Evolutionary conservation across 225 moss, liverwort and hornwort species (phyloP).

Genomic region (Pseudisothecium myosuroides): DNA sequence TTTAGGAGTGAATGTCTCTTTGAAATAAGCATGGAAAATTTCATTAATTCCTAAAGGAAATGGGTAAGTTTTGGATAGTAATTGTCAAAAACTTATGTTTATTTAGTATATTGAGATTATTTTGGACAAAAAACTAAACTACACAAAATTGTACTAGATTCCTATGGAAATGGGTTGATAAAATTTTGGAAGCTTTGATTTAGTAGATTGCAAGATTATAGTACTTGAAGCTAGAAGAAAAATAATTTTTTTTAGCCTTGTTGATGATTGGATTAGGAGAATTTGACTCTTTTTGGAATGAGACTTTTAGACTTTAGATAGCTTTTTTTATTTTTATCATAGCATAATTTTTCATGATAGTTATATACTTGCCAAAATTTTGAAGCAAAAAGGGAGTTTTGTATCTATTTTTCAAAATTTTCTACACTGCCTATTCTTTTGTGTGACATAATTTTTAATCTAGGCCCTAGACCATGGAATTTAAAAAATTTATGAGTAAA

Average conservation of each 20-base stretch:
- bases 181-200: background rate
- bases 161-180: fast-evolving
- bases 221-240: background rate
- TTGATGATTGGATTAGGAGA: too few relatives aligned
- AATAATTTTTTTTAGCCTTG: too few relatives aligned
- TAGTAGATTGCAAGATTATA: background rate
- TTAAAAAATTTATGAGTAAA: background rate
- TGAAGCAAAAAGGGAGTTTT: too few relatives aligned
- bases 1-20: fast-evolving
- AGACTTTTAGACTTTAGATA: background rate
- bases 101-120: background rate
- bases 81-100: background rate
- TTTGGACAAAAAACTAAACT: background rate
- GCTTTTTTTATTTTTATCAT: too few relatives aligned
- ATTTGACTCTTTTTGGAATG: too few relatives aligned
- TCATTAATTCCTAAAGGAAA: background rate
- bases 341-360: too few relatives aligned
- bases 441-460: background rate
- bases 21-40: background rate
- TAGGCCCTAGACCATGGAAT: fast-evolving
- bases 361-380: too few relatives aligned
- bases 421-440: background rate
- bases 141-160: background rate
- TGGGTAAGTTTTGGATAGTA: background rate
- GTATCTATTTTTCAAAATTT: background rate